A percentile compares a stretch with the other conserved stretches of the same genome.
These are phyloP conservation scores for Myxozyma mucilagina DNA, from an alignment of 805 yeast species.

Conservation along the genomic window DNA sequence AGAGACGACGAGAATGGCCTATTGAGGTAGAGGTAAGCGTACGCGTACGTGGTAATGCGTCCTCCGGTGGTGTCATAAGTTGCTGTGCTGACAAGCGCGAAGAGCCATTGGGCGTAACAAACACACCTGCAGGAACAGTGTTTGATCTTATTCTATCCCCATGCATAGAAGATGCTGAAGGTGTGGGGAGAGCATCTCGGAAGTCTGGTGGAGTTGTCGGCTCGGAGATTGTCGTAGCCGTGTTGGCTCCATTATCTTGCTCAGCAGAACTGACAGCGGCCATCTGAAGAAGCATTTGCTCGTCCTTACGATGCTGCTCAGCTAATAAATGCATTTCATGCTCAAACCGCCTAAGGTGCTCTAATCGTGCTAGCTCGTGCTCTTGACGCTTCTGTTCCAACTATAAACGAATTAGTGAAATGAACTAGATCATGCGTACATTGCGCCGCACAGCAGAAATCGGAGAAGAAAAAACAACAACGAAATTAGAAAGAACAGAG, in stretches of 20 bases:
- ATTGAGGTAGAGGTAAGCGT: conserved; percentile 30
- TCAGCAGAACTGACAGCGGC: conserved; percentile 24
- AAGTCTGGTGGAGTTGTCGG: conserved; percentile 36
- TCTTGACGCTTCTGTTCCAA: conserved; percentile 36
- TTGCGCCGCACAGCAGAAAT: no score
- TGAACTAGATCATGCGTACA: neutral
- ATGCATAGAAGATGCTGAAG: conserved; percentile 5
- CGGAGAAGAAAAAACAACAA: no score
- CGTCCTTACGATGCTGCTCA: conserved; percentile 35
- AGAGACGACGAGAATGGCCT: conserved; percentile 24
- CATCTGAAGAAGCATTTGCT: conserved; percentile 33
- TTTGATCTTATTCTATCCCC: conserved; percentile 29
- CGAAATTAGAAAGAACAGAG: no score
- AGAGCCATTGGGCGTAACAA: conserved; percentile 24
- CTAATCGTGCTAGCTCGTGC: conserved; percentile 31
- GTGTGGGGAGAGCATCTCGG: conserved; percentile 21
- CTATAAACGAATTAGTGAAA: conserved; percentile 7
- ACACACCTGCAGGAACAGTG: conserved; percentile 30
- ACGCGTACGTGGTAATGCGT: conserved; percentile 25
- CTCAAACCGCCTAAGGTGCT: conserved; percentile 34
- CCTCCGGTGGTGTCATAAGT: conserved; percentile 33
- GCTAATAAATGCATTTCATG: conserved; percentile 34
- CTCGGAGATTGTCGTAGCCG: conserved; percentile 29
- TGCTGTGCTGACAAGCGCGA: conserved; percentile 25
- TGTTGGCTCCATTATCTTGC: conserved; percentile 25